phyloP scores from a whole-genome alignment of 345 rosid genomes.

The Garcia nutans region DNA sequence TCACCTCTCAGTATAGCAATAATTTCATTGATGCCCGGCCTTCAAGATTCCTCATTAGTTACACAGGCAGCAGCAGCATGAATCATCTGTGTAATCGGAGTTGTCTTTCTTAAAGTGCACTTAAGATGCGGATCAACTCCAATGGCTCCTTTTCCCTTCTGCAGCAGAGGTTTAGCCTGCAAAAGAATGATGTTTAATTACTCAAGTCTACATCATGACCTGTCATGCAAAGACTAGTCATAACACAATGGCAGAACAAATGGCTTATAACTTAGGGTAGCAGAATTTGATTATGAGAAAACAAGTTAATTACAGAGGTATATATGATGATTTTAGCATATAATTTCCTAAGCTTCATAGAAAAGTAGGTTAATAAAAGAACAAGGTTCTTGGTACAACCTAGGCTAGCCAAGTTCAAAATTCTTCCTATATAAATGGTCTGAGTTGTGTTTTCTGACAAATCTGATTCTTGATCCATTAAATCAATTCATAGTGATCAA shows the following conservation, averaged over 20 bases:
- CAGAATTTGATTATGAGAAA: neutral
- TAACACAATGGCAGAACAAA: neutral
- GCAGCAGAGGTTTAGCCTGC: slow-evolving; percentile 80
- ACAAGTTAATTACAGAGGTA: neutral
- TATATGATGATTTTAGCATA: neutral
- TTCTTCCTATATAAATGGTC: neutral
- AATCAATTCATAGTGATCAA: neutral
- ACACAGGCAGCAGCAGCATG: slow-evolving; percentile 76
- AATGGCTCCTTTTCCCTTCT: slow-evolving; percentile 56
- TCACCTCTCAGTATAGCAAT: slow-evolving; percentile 59
- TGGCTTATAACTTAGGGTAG: neutral
- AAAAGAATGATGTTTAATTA: slow-evolving; percentile 3
- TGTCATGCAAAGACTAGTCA: neutral
- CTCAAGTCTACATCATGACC: neutral
- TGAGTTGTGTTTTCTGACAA: too few relatives aligned
- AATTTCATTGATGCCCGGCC: slow-evolving; percentile 62
- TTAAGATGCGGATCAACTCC: slow-evolving; percentile 63
- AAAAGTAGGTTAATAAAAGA: too few relatives aligned
- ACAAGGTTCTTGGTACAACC: neutral
- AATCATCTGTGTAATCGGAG: slow-evolving; percentile 55
- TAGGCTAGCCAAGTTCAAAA: neutral
- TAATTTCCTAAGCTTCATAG: neutral
- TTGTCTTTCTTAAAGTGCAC: slow-evolving; percentile 36
- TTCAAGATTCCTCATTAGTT: slow-evolving; percentile 63
- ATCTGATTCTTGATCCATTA: too few relatives aligned